Evolutionary conservation across 2,329 filamentous ascomycete genomes (phyloP), one percentile per base, ranked within the genome.

Genomic region (Colletotrichum destructivum): DNA sequence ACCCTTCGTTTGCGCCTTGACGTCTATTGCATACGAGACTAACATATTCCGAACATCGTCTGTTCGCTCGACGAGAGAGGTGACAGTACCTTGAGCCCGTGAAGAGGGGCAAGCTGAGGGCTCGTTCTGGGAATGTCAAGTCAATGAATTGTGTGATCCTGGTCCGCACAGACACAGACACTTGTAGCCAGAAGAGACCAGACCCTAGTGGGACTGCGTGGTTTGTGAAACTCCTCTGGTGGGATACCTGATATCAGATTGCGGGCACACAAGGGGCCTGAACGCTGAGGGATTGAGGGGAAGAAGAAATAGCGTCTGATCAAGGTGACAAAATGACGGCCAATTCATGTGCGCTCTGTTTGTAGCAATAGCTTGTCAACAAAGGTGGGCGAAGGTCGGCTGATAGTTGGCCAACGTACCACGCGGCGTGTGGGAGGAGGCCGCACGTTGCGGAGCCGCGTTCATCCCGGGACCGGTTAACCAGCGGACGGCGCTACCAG

Each of bases 281-380:
- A 46, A 51, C 35, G 26, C 38, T 51, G 5, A 31, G n/a, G 52
- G 18, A 21, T 23, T 16, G 31, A 60, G 18, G 47, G 35, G 55
- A 31, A 66, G 52, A 61, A 60, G 54, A 66, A 54, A 66, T 55
- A 55, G 55, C 13, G 21, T 31, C 66, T 26, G 54, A 61, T 66
- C 67, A 61, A 49, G 21, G 40, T 66, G 65, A 61, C n/a, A 31
- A 56, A 69, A 69, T 63, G 66, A 64, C n/a, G 18, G 65, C 42
- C 35, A 26, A 31, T 51, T 13, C 31, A 18, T 13, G 61, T 63
- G 65, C 47, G 15, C 18, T 60, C 35, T n/a, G 54, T 44, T 23
- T 61, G 62, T 31, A 44, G 31, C 8, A 38, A 11, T 38, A 9
- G 35, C 35, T 38, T 38, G 35, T 3, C 35, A 38, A 38, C 35